Percentiles rank a stretch among this genome's conserved stretches.
These are phyloP conservation scores for Hypoxylon perforatum DNA, from an alignment of 495 filamentous ascomycete genomes.

Conservation along the genomic window DNA sequence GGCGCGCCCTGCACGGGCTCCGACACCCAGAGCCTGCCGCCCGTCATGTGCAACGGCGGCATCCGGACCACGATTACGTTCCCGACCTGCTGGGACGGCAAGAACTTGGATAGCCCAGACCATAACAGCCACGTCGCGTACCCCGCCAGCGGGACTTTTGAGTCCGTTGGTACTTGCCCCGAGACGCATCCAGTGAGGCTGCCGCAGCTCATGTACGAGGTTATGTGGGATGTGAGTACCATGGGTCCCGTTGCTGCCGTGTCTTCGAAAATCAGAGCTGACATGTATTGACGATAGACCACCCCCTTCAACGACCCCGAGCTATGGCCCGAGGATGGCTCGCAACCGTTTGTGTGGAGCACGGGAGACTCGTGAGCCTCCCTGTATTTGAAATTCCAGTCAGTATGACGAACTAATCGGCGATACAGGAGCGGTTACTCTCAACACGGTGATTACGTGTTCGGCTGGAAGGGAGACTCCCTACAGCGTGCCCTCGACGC, in stretches of 20 bases:
- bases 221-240: slow-evolving; percentile 50
- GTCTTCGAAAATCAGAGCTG: neutral
- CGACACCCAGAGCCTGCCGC: too few relatives aligned
- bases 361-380: slow-evolving; percentile 46
- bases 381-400: neutral
- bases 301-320: slow-evolving; percentile 48
- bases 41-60: slow-evolving; percentile 45
- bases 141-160: slow-evolving; percentile 50
- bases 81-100: slow-evolving; percentile 71
- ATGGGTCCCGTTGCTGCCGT: neutral
- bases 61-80: slow-evolving; percentile 55
- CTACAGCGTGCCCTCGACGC: slow-evolving; percentile 55
- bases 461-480: slow-evolving; percentile 53
- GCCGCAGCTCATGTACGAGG: slow-evolving; percentile 49
- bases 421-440: slow-evolving; percentile 45
- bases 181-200: slow-evolving; percentile 63
- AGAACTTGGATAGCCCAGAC: slow-evolving; percentile 67
- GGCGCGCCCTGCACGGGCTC: too few relatives aligned
- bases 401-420: slow-evolving; percentile 12
- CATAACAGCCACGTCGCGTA: slow-evolving; percentile 68
- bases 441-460: slow-evolving; percentile 56
- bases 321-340: slow-evolving; percentile 51
- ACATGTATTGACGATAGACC: slow-evolving; percentile 36
- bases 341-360: slow-evolving; percentile 48
- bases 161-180: slow-evolving; percentile 68